Evolutionary conservation across 345 rosid species (phyloP), one percentile per base, ranked within the genome.

Genomic region (Clarkia xantiana): DNA sequence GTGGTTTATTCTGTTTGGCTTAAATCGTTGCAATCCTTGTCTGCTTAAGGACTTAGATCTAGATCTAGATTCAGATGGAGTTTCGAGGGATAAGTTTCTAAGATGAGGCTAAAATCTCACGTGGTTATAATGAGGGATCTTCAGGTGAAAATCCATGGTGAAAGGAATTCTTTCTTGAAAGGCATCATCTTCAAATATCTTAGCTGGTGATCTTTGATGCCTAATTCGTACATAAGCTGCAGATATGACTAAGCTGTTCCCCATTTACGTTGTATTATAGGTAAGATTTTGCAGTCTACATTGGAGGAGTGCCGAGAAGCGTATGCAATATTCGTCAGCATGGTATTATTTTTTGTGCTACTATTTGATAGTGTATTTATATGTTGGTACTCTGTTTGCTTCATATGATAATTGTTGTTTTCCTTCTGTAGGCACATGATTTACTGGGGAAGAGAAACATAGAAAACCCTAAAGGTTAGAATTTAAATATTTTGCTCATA

Each of bases 231-330:
- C 36, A 7, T 29, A 29, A 29, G 36, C 36, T 2, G 25, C 5
- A 22, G 36, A 29, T 29, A 29, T 1, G 7, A 29, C 9, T 29
- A 5, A 5, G 36, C 36, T 47, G 10, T 14, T 54, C 53, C 11
- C 44, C 41, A 8, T 57, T 38, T 47, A 52, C 11, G 20, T 60
- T 56, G 20, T 51, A 25, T n/a, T n/a, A 25, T 76, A 86, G 98
- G 89, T 42, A 86, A 79, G 70, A 91, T 91, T 64, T 73, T 91
- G 76, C 86, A 83, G 73, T 81, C 94, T 61, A 81, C 96, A 45
- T 13, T 79, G 71, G 94, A 84, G 53, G 94, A 86, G 64, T 86
- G 96, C 58, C 74, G 73, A 52, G 96, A 86, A 70, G 81, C 83
- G 54, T 81, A 80, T 72, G 85, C 71, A 62, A 56, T 55, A 48